Base-by-base conservation (phyloP, 805 yeast genomes). In the Saccharomycopsis vini region DNA sequence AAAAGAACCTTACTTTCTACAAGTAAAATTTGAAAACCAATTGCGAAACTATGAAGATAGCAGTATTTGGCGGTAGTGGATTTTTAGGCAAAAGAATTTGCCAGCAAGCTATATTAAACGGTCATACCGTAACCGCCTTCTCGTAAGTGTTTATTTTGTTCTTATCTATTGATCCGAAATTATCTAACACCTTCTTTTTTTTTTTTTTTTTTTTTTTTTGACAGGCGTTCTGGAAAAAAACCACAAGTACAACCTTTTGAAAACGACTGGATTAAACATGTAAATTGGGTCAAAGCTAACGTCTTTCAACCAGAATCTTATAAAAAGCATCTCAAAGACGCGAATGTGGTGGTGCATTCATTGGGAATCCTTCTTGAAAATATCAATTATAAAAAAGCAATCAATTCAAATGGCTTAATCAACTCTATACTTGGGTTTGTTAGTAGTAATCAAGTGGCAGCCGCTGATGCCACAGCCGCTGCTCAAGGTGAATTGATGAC, bases 21-120 rank as follows among this genome's bases (percentile, higher is more conserved):
- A n/a, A n/a, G n/a, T n/a, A n/a, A n/a, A n/a, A n/a, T n/a, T n/a
- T n/a, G n/a, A n/a, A n/a, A n/a, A n/a, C n/a, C n/a, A n/a, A n/a
- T n/a, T n/a, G n/a, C n/a, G n/a, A n/a, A n/a, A n/a, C n/a, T n/a
- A n/a, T n/a, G n/a, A n/a, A n/a, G n/a, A n/a, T n/a, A n/a, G n/a
- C n/a, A 3, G 85, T 88, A 0, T 76, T 88, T 55, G 97, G 97
- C 15, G 96, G 97, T 1, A 77, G 75, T 52, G 97, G 97, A 6
- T 85, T 85, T 56, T 60, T 89, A 15, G 81, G 95, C 10, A 69
- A 66, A 45, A 64, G 79, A 28, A 77, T 89, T 6, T 84, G 94
- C 56, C 80, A 79, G 56, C 69, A 71, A 2, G 94, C 82, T 0
- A 60, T 83, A 1, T 62, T 60, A 19, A 59, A 73, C 16, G 94